Evolutionary conservation across 192 early-diverging fungal species (phyloP).

Genomic region (Allomyces macrogynus): DNA sequence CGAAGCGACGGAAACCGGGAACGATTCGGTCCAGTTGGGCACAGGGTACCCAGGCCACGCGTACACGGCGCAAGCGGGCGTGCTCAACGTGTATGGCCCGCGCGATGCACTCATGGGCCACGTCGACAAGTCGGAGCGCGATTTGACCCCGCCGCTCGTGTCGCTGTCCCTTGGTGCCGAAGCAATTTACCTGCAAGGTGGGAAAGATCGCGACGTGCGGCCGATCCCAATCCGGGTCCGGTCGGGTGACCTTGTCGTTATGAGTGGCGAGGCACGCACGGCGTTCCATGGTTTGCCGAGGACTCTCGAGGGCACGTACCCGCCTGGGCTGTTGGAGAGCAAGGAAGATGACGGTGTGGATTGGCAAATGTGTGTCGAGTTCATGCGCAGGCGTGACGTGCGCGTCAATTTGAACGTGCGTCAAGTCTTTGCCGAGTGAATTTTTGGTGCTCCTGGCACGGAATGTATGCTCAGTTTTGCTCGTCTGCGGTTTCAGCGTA

Average conservation of each 20-base stretch:
- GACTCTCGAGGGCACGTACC: conserved; percentile 44
- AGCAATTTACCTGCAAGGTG: conserved; percentile 68
- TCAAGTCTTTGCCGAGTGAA: conserved; percentile 31
- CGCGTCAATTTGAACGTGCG: conserved; percentile 85
- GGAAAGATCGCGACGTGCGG: conserved; percentile 36
- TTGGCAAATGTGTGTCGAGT: conserved; percentile 47
- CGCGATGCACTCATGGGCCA: conserved; percentile 72
- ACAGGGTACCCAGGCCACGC: conserved; percentile 13
- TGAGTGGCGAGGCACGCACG: conserved; percentile 55
- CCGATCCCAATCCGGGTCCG: conserved; percentile 54
- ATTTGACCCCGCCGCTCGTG: conserved; percentile 66
- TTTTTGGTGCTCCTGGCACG: too few relatives aligned
- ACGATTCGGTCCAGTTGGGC: conserved; percentile 29
- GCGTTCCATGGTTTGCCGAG: conserved; percentile 73
- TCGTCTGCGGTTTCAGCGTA: too few relatives aligned
- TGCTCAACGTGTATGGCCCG: conserved; percentile 79
- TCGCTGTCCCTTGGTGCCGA: conserved; percentile 20
- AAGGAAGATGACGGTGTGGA: conserved; percentile 21
- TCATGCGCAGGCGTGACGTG: conserved; percentile 27
- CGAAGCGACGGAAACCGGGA: conserved; percentile 24
- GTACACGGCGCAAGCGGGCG: conserved; percentile 44
- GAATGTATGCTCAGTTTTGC: too few relatives aligned
- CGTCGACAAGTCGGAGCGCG: conserved; percentile 76
- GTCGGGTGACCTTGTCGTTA: conserved; percentile 72
- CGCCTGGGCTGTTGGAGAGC: conserved; percentile 38